Evolutionary conservation across 352 stramenopile genomes (phyloP), one percentile per base, ranked within the genome.

Genomic region (Globisporangium echinulatum): DNA sequence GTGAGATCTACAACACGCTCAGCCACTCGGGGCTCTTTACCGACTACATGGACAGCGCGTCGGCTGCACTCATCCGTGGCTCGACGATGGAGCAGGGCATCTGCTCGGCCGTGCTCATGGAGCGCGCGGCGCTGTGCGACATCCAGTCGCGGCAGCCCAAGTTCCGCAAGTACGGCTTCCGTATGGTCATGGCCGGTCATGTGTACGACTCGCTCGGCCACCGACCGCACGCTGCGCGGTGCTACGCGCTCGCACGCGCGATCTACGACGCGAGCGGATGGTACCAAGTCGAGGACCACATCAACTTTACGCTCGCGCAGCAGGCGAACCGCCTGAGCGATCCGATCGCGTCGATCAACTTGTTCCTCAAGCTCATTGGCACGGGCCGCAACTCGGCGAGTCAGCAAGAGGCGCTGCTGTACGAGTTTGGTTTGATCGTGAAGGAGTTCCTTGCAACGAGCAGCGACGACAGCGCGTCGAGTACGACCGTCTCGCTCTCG

Each of bases 161-260:
- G 53, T 93, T 92, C 53, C 84, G 87, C 60, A 96, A 96, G 54
- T 94, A 88, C 58, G 87, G 85, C 3, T 96, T 96, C 58, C 77
- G 86, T 58, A 91, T 96, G 85, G 82, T 96, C 47, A 95, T 96
- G 79, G 87, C 87, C 25, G 84, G 87, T 25, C 84, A 94, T 44
- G 73, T 92, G 5, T 96, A 93, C 65, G 73, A 88, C 44, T 87
- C 82, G 2, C 56, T 91, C 11, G 81, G 79, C 0, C 79, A 92
- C 61, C 71, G 75, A 5, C 67, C 79, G 25, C 87, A 96, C 64
- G 88, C 85, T 0, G 82, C 87, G 33, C 83, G 87, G 15, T 96
- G 87, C 52, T 95, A 95, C 54, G 74, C 83, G 4, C 61, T 91
- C 38, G 83, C 85, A 1, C 71, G 83, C 4, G 78, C 82, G 2